Evolutionary conservation across 257 asterid species (phyloP).

Genomic region (Prunella vulgaris): DNA sequence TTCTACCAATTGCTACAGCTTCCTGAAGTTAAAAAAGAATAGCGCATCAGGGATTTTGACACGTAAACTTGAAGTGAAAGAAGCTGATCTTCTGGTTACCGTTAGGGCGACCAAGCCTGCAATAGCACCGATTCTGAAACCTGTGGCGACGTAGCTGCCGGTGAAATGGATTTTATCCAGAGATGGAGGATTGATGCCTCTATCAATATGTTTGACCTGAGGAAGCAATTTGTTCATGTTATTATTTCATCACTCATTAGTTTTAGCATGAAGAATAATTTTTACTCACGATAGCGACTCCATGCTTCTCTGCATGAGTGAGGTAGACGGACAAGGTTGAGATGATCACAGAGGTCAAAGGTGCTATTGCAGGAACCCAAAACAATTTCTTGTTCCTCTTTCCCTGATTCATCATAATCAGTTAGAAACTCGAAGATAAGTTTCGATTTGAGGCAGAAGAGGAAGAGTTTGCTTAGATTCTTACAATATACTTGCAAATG

Average conservation of each 20-base stretch:
- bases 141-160: conserved; percentile 47
- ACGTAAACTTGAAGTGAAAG: neutral
- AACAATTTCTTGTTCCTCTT: conserved; percentile 54
- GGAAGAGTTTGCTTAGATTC: conserved; percentile 16
- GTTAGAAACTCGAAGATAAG: neutral
- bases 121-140: conserved; percentile 56
- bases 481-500: conserved; percentile 53
- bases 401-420: conserved; percentile 36
- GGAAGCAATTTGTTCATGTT: neutral
- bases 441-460: neutral
- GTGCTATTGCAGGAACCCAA: conserved; percentile 83
- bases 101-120: conserved; percentile 63
- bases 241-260: neutral
- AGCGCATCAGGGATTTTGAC: neutral
- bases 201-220: conserved; percentile 47
- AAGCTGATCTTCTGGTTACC: conserved; percentile 26
- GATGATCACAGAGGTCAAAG: conserved; percentile 59
- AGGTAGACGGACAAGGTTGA: conserved; percentile 57
- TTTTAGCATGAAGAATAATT: neutral
- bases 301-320: conserved; percentile 64
- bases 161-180: conserved; percentile 43
- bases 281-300: conserved; percentile 57
- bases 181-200: conserved; percentile 64
- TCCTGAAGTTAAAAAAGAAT: conserved; percentile 35
- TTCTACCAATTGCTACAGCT: conserved; percentile 79